phyloP scores from a whole-genome alignment of 2,329 filamentous ascomycete species.

The Ophiocordyceps camponoti-floridani region DNA sequence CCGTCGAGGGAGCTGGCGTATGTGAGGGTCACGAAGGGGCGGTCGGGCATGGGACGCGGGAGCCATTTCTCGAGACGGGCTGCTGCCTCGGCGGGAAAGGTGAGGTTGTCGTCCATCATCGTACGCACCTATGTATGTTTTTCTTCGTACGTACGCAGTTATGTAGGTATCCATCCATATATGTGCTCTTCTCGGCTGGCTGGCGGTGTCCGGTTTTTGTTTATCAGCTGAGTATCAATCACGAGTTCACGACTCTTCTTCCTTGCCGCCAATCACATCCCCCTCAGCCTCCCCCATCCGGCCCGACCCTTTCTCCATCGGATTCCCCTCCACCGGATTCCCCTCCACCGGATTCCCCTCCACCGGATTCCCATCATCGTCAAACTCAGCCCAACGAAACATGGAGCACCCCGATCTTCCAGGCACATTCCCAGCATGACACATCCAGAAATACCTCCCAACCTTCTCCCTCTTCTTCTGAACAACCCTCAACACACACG shows the following conservation, averaged over 20 bases:
- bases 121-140: neutral
- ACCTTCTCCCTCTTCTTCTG: slow-evolving; percentile 60
- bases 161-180: no score
- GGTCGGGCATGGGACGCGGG: slow-evolving; percentile 5
- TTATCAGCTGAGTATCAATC: no score
- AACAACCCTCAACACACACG: slow-evolving; percentile 55
- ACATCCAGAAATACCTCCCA: slow-evolving; percentile 89
- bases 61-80: slow-evolving; percentile 15
- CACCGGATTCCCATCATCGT: slow-evolving; percentile 62
- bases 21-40: slow-evolving; percentile 56
- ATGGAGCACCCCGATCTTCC: slow-evolving; percentile 54
- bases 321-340: no score
- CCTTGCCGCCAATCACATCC: neutral
- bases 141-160: no score
- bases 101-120: neutral
- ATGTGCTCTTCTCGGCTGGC: neutral
- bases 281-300: neutral
- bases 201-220: no score
- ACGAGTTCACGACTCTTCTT: neutral
- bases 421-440: slow-evolving; percentile 56
- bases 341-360: slow-evolving; percentile 17
- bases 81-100: slow-evolving; percentile 13
- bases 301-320: no score
- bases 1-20: slow-evolving; percentile 86
- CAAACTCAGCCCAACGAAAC: slow-evolving; percentile 76